Evolutionary conservation across 1,284 basidiomycete genomes (phyloP), one percentile per base, ranked within the genome.

Genomic region (Fomitiporia mediterranea): DNA sequence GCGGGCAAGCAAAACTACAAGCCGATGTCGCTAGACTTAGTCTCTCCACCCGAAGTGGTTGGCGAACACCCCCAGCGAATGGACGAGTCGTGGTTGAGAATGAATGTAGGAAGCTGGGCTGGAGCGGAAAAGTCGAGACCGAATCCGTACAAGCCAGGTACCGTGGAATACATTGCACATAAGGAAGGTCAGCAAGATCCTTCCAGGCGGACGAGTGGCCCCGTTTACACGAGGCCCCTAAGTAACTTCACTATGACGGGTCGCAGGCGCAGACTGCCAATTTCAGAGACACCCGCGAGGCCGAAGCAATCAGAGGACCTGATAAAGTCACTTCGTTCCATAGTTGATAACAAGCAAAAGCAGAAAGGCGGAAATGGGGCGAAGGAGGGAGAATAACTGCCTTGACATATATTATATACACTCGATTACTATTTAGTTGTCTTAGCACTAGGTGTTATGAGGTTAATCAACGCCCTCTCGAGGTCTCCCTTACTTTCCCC

Each of bases 401-500:
- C 32, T 21, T 40, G 21, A 21, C 21, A 15, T 19, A 15, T 13
- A 39, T 52, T 15, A 50, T 51, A 21, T 28, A 56, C 34, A 50
- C 39, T 13, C 50, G 21, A 27, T 32, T 43, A 43, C 27, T 46
- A 19, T 15, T 30, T 21, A 34, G 27, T 37, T 37, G 27, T 21
- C 49, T 59, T 44, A 25, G 9, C 9, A 19, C 23, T 15, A 17
- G 44, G 44, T 9, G 9, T 46, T 25, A 64, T 57, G 17, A 81
- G 70, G 2, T 72, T 67, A 13, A 66, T 64, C 39, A 82, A 66
- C n/a, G 79, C 70, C 59, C 74, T 75, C 4, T 59, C 58, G 3
- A 81, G 51, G 59, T 80, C 74, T 35, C 74, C 78, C 39, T 70
- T 72, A 62, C 81, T 73, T 40, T 80, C 77, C 15, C 66, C 64